These are phyloP conservation scores for Paspalum vaginatum DNA, from an alignment of 176 grass and related monocot species.

Conservation along the genomic window DNA sequence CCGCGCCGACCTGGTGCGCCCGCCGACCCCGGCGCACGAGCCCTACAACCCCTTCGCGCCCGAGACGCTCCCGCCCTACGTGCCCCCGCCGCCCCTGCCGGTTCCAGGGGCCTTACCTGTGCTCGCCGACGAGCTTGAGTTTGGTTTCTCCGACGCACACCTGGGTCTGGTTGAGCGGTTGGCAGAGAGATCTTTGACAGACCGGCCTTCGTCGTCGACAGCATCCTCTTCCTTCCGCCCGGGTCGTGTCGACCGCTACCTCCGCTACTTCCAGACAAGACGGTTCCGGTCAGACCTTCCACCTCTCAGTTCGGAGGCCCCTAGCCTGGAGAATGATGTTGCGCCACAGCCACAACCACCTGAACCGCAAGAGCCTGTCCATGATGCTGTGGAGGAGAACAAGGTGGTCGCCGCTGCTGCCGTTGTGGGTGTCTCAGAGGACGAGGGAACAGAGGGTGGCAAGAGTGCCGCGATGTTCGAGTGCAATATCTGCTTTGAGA, in stretches of 20 bases:
- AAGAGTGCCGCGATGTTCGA: conserved; percentile 77
- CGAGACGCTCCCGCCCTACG: conserved; percentile 40
- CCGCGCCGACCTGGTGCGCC: conserved; percentile 40
- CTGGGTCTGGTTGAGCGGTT: conserved; percentile 36
- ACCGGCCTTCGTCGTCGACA: conserved; percentile 58
- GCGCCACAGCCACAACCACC: not conserved
- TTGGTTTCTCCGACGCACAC: conserved; percentile 46
- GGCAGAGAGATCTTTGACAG: not conserved
- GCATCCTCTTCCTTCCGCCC: conserved; percentile 57
- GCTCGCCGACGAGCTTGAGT: conserved; percentile 48
- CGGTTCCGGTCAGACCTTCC: conserved; percentile 78
- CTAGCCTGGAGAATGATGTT: conserved; percentile 40
- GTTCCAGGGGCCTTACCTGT: conserved; percentile 21
- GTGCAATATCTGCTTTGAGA: conserved; percentile 97
- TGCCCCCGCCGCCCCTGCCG: conserved; percentile 17
- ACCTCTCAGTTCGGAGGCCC: conserved; percentile 48
- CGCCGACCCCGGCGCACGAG: conserved; percentile 48
- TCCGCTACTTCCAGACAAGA: conserved; percentile 50
- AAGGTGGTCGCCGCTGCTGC: conserved; percentile 46
- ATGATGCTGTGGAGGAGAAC: conserved; percentile 48
- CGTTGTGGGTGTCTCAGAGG: conserved; percentile 45
- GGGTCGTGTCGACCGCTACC: conserved; percentile 46
- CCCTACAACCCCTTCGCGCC: conserved; percentile 35
- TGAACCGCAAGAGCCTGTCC: conserved; percentile 44
- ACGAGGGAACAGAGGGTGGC: conserved; percentile 49